Evolutionary conservation across 208 protist species (phyloP).

Genomic region (Trypanosoma rangeli): DNA sequence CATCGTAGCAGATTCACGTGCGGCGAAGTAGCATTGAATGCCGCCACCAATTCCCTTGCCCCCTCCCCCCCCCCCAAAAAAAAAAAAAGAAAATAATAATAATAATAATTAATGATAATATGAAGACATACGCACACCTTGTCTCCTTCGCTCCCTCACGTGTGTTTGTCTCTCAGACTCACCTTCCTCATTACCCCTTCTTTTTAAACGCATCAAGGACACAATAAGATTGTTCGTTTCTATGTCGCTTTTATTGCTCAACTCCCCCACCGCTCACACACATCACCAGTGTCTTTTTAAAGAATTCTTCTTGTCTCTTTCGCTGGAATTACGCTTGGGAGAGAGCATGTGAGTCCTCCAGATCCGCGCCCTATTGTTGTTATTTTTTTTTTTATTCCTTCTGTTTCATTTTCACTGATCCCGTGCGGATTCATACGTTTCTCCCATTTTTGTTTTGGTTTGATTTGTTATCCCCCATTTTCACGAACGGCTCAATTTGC

Average conservation of each 20-base stretch:
- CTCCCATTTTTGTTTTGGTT: neutral
- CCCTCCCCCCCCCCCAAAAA: too few relatives aligned
- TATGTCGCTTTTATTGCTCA: neutral
- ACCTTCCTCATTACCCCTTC: slow-evolving; percentile 20
- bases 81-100: slow-evolving; percentile 10
- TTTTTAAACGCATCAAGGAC: slow-evolving; percentile 17
- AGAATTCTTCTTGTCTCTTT: neutral
- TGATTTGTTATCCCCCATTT: neutral
- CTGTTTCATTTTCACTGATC: neutral
- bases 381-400: neutral
- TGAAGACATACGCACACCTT: neutral
- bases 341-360: neutral
- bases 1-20: neutral
- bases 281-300: too few relatives aligned
- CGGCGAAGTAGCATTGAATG: neutral
- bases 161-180: neutral
- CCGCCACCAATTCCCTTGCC: neutral
- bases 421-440: neutral
- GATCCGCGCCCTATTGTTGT: neutral
- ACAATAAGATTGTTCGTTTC: neutral
- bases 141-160: neutral
- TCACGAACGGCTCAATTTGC: neutral
- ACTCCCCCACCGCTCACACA: too few relatives aligned
- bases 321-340: too few relatives aligned
- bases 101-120: slow-evolving; percentile 2